Conservation (phyloP, 495 filamentous ascomycete species). For the Glarea lozoyensis region DNA sequence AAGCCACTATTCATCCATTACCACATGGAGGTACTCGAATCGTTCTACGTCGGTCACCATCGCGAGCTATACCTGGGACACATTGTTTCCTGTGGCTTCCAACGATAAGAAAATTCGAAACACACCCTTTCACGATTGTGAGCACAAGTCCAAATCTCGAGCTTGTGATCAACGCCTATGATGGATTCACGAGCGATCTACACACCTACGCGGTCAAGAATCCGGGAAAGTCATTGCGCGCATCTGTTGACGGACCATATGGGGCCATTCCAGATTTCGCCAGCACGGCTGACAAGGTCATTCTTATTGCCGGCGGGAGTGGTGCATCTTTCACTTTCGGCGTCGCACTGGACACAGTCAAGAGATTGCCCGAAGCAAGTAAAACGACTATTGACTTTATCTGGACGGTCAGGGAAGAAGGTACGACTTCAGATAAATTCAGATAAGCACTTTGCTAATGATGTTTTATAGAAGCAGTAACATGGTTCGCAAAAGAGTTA, state of each 20-base stretch:
- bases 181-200: slow-evolving; percentile 49
- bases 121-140: slow-evolving; percentile 56
- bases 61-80: slow-evolving; percentile 41
- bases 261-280: slow-evolving; percentile 47
- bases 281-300: slow-evolving; percentile 46
- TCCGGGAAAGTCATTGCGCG: slow-evolving; percentile 36
- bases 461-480: slow-evolving; percentile 28
- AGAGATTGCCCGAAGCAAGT: slow-evolving; percentile 32
- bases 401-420: slow-evolving; percentile 42
- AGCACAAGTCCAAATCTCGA: slow-evolving; percentile 33
- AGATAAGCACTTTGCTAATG: slow-evolving; percentile 7
- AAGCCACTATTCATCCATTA: slow-evolving; percentile 43
- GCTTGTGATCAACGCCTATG: slow-evolving; percentile 44
- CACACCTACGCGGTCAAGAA: slow-evolving; percentile 38
- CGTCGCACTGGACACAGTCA: slow-evolving; percentile 39
- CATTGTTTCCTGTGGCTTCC: slow-evolving; percentile 56
- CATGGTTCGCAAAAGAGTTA: slow-evolving; percentile 44
- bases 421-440: slow-evolving; percentile 25
- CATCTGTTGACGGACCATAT: slow-evolving; percentile 50
- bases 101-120: slow-evolving; percentile 43
- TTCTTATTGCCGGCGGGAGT: slow-evolving; percentile 50
- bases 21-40: slow-evolving; percentile 47
- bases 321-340: slow-evolving; percentile 51
- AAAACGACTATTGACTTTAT: slow-evolving; percentile 42
- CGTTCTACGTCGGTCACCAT: slow-evolving; percentile 37